Conservation (phyloP, 805 yeast genomes). For the Ogataea nakhonphanomensis region DNA sequence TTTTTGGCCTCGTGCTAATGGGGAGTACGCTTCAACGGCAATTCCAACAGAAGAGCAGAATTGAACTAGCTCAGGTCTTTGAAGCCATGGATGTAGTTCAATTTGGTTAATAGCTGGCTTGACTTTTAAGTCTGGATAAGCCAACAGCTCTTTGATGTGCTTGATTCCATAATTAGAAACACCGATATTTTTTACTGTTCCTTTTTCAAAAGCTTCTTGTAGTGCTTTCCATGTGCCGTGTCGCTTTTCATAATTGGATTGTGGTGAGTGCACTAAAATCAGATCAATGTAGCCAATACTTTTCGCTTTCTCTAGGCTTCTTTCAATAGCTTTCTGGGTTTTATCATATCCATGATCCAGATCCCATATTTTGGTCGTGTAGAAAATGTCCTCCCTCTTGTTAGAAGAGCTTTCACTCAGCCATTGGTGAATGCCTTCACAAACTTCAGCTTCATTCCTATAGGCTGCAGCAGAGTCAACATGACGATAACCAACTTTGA, state of each 20-base stretch:
- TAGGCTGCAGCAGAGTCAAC: constrained; percentile 69
- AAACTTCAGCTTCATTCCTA: constrained; percentile 59
- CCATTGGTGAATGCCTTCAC: constrained; percentile 53
- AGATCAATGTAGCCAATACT: constrained; percentile 51
- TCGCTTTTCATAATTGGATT: constrained; percentile 38
- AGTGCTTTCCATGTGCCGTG: constrained; percentile 52
- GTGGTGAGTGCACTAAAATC: constrained; percentile 53
- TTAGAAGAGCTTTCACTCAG: constrained; percentile 16
- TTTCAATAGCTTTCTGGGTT: constrained; percentile 41
- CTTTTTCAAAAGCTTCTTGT: constrained; percentile 51
- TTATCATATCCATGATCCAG: constrained; percentile 33
- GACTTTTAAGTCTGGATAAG: constrained; percentile 41
- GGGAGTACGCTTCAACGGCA: constrained; percentile 58
- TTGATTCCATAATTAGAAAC: constrained; percentile 62
- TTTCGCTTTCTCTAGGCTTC: constrained; percentile 40
- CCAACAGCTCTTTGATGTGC: constrained; percentile 52
- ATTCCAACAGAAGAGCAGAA: constrained; percentile 45
- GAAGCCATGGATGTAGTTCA: constrained; percentile 49
- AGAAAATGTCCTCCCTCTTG: constrained; percentile 38
- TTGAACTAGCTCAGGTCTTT: constrained; percentile 41
- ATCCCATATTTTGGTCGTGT: constrained; percentile 38
- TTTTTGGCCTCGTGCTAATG: constrained; percentile 54
- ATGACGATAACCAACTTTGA: constrained; percentile 67
- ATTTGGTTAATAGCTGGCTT: constrained; percentile 49
- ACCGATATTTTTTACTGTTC: constrained; percentile 54